Percentiles rank a stretch among this genome's conserved stretches.
Evolutionary conservation across 805 yeast species (phyloP).

Genomic region (Candida awuae): DNA sequence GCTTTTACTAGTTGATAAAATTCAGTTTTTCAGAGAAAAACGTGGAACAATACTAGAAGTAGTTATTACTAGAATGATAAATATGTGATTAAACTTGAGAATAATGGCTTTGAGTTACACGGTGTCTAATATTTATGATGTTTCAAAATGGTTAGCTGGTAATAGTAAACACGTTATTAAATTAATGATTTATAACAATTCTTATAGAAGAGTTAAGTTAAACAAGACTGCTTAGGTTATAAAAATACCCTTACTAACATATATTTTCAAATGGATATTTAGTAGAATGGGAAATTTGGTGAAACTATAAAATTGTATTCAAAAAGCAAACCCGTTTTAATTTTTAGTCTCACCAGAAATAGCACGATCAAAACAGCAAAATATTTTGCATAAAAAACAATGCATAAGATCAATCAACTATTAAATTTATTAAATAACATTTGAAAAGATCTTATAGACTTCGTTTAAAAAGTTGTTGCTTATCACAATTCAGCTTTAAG

Average conservation of each 20-base stretch:
- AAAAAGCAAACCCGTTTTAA: slow-evolving; percentile 60
- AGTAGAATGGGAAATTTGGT: slow-evolving; percentile 34
- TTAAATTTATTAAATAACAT: slow-evolving; percentile 54
- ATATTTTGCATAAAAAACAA: slow-evolving; percentile 55
- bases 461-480: slow-evolving; percentile 59
- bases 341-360: slow-evolving; percentile 74
- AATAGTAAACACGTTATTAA: slow-evolving; percentile 71
- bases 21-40: slow-evolving; percentile 90
- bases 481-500: slow-evolving; percentile 77
- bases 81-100: slow-evolving; percentile 83
- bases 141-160: slow-evolving; percentile 74
- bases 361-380: slow-evolving; percentile 73
- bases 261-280: slow-evolving; percentile 40
- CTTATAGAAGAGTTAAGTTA: slow-evolving; percentile 87
- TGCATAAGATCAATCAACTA: slow-evolving; percentile 66
- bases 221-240: slow-evolving; percentile 56
- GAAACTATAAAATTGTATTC: slow-evolving; percentile 34
- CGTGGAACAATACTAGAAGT: slow-evolving; percentile 97
- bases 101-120: slow-evolving; percentile 91
- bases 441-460: slow-evolving; percentile 50
- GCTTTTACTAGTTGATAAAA: slow-evolving; percentile 86
- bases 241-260: slow-evolving; percentile 30
- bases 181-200: slow-evolving; percentile 85
- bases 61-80: slow-evolving; percentile 85
- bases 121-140: slow-evolving; percentile 83